phyloP scores from a whole-genome alignment of 2,329 filamentous ascomycete genomes.

The Cercospora citrullina region DNA sequence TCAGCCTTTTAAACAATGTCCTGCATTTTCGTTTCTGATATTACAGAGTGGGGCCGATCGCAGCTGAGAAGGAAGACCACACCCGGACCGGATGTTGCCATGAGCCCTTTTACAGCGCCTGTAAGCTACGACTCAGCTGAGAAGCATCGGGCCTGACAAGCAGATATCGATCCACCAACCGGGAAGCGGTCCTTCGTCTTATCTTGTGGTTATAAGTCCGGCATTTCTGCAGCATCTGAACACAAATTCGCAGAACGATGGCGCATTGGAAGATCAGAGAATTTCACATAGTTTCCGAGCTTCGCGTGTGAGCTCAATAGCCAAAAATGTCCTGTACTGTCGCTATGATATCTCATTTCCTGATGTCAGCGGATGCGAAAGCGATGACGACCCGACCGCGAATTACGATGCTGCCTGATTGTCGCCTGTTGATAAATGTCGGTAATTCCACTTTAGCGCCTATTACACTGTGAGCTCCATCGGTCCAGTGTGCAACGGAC shows the following conservation, averaged over 20 bases:
- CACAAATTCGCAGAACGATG: background rate
- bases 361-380: background rate
- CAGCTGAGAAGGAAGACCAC: background rate
- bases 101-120: background rate
- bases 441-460: background rate
- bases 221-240: background rate
- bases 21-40: background rate
- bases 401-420: too few relatives aligned
- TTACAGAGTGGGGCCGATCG: background rate
- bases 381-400: background rate
- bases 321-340: background rate
- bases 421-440: background rate
- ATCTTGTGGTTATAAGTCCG: background rate
- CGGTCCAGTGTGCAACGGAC: background rate
- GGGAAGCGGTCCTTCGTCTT: background rate
- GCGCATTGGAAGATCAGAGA: background rate
- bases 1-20: background rate
- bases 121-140: conserved; percentile 1
- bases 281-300: background rate
- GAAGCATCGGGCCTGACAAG: background rate
- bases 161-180: background rate
- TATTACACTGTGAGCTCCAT: background rate
- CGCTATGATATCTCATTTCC: background rate
- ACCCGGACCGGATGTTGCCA: background rate
- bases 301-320: background rate